Evolutionary conservation across 73 alveolate genomes (phyloP).

Genomic region (Stentor roeselii): DNA sequence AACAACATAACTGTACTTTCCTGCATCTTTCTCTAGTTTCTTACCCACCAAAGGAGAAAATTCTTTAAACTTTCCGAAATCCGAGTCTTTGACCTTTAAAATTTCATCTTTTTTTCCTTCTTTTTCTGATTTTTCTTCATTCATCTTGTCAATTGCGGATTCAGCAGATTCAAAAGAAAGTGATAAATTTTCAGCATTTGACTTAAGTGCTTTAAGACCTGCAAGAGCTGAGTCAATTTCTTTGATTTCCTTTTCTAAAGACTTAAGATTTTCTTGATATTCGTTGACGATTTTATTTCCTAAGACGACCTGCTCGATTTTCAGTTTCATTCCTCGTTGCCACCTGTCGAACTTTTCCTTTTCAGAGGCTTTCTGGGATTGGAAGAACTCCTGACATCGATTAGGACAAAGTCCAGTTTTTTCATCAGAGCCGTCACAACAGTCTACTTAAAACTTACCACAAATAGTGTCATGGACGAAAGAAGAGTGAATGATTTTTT

Average conservation of each 20-base stretch:
- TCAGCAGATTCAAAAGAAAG: background rate
- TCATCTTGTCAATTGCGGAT: background rate
- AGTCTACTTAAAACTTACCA: conserved; percentile 11
- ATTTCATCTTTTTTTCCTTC: background rate
- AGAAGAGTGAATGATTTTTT: background rate
- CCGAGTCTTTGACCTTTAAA: background rate
- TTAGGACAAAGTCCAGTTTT: background rate
- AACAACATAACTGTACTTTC: background rate
- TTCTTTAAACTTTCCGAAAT: conserved; percentile 8
- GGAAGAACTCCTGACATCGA: background rate
- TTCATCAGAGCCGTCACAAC: conserved; percentile 34
- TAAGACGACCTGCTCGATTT: background rate
- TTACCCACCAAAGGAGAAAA: background rate
- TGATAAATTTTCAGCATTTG: background rate
- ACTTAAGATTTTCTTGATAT: too few species aligned
- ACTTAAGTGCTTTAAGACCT: too few species aligned
- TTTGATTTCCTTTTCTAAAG: background rate
- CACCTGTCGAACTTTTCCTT: background rate
- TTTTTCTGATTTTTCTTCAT: background rate
- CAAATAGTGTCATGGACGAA: conserved; percentile 4
- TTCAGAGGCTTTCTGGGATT: background rate
- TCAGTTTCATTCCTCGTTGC: background rate
- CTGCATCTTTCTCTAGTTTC: background rate
- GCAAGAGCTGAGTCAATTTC: background rate
- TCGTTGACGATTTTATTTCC: too few species aligned